Evolutionary conservation across 1,139 yeast genomes (phyloP), one percentile per base, ranked within the genome.

Genomic region (Candida gigantensis): DNA sequence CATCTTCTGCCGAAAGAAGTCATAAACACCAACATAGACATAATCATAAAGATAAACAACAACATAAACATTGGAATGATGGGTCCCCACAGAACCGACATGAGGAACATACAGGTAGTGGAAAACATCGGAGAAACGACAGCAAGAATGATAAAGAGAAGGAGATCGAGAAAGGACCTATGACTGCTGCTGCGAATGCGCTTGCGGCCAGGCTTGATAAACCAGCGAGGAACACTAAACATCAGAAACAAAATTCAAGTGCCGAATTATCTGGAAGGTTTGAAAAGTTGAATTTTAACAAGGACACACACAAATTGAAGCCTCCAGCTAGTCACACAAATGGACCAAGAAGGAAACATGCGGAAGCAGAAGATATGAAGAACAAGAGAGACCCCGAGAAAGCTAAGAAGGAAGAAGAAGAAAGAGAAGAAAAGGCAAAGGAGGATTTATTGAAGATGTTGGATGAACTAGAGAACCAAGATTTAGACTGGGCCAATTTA

Each of bases 401-500:
- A 32, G 37, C 41, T 32, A 42, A 45, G 18, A 52, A 47, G 14
- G 52, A 44, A 32, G 47, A 46, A 32, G 60, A 54, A n/a, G 52
- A 44, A 32, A 47, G 45, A 32, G 60, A 54, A n/a, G 58, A 53
- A 17, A 39, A 51, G 30, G 46, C 53, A 21, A 47, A 57, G 37
- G 51, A 52, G 21, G 70, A 65, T 35, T 57, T 65, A 13, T 50
- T 55, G 23, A 54, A 53, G 26, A 53, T 65, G 53, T 53, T 65
- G 30, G 60, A 55, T 34, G 61, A 60, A 40, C 53, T 58, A 53
- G 25, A 54, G 55, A 37, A 52, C 56, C 14, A 48, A 57, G 16
- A 31, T 19, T 42, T 58, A 16, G 62, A 55, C 40, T 66, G 72
- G 72, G 72, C 72, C 1, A 40, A 40, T 30, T 28, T 42, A 9